Percentiles rank a stretch among this genome's conserved stretches.
phyloP scores from a whole-genome alignment of 1,139 yeast species.

The Groenewaldozyma sp. region DNA sequence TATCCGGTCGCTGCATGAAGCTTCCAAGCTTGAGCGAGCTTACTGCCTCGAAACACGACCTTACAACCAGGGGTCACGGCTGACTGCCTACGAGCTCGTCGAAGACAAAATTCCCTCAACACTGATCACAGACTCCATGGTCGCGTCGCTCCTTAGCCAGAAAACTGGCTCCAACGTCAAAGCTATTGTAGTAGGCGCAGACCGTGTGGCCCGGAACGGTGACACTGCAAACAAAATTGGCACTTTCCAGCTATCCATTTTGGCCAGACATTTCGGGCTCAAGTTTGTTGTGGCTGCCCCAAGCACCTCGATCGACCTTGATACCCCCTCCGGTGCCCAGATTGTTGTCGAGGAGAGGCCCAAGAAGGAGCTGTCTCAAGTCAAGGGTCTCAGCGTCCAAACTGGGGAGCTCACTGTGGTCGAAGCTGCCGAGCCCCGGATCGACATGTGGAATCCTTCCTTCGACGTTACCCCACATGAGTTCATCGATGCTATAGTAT shows the following conservation, averaged over 20 bases:
- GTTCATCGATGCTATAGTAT: constrained; percentile 78
- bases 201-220: constrained; percentile 77
- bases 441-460: constrained; percentile 91
- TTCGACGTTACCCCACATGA: constrained; percentile 86
- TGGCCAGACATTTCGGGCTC: constrained; percentile 47
- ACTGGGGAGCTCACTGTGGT: constrained; percentile 33
- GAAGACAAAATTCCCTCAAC: constrained; percentile 84
- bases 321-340: constrained; percentile 56
- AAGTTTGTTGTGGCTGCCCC: constrained; percentile 94
- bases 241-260: constrained; percentile 79
- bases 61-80: constrained; percentile 89
- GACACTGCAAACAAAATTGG: constrained; percentile 97
- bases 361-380: constrained; percentile 61
- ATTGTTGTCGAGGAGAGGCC: constrained; percentile 88
- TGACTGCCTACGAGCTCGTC: constrained; percentile 83
- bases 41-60: constrained; percentile 94
- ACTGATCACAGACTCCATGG: constrained; percentile 86
- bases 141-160: constrained; percentile 67
- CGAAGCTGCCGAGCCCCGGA: constrained; percentile 81
- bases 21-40: constrained; percentile 49
- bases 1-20: constrained; percentile 52
- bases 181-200: constrained; percentile 97
- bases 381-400: constrained; percentile 55
- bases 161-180: constrained; percentile 47
- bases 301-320: constrained; percentile 72